These are phyloP conservation scores for Penicillium odoratum DNA, from an alignment of 495 filamentous ascomycete genomes.

Conservation along the genomic window DNA sequence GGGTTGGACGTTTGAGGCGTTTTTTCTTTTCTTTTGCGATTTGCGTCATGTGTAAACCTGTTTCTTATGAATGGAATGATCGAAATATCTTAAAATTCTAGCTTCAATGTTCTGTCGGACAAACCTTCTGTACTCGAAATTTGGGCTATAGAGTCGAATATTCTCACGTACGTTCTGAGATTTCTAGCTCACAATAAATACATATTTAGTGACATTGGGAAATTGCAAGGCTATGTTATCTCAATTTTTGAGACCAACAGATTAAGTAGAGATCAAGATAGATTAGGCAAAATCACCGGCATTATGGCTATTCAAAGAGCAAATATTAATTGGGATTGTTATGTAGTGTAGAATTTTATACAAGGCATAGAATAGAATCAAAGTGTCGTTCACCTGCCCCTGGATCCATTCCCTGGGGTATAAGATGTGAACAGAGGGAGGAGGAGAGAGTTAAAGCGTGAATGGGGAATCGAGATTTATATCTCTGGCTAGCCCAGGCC, in stretches of 20 bases:
- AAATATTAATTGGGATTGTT: slow-evolving; percentile 16
- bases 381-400: slow-evolving; percentile 25
- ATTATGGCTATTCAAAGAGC: neutral
- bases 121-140: no score
- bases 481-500: neutral
- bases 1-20: slow-evolving; percentile 17
- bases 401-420: slow-evolving; percentile 26
- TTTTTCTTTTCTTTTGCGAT: slow-evolving; percentile 12
- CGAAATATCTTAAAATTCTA: neutral
- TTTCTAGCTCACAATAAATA: no score
- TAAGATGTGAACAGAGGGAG: slow-evolving; percentile 25
- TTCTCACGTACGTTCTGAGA: no score
- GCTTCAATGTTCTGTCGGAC: no score
- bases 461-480: slow-evolving; percentile 7
- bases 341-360: slow-evolving; percentile 25
- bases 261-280: neutral
- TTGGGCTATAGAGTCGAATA: no score
- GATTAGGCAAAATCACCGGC: no score
- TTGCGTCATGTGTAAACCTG: slow-evolving; percentile 25
- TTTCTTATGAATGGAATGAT: slow-evolving; percentile 31
- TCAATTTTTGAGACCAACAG: no score
- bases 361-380: slow-evolving; percentile 17
- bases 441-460: slow-evolving; percentile 21
- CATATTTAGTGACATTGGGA: no score
- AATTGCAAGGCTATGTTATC: no score